A percentile compares a stretch with the other conserved stretches of the same genome.
Conservation (phyloP, 2,329 filamentous ascomycete species). For the Monosporascus sp. region DNA sequence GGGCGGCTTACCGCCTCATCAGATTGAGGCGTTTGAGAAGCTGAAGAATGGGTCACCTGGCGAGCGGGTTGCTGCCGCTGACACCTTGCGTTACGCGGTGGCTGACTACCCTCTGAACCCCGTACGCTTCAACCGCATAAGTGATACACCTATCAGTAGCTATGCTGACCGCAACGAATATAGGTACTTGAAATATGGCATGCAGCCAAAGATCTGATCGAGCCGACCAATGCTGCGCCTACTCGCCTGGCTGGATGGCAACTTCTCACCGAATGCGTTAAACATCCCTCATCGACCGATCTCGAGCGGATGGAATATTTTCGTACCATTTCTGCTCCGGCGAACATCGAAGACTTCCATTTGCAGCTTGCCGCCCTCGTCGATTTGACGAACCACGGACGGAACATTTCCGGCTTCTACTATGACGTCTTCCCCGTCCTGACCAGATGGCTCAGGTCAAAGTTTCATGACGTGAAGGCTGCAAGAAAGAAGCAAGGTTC, state of each 20-base stretch:
- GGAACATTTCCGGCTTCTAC: constrained; percentile 60
- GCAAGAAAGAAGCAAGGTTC: constrained; percentile 48
- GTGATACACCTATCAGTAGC: neutral
- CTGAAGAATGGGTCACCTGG: constrained; percentile 45
- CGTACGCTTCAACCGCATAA: constrained; percentile 14
- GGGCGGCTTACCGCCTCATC: constrained; percentile 43
- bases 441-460: constrained; percentile 52
- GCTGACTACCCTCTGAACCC: constrained; percentile 54
- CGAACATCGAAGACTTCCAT: constrained; percentile 58
- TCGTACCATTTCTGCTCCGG: constrained; percentile 50
- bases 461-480: constrained; percentile 46
- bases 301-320: constrained; percentile 63
- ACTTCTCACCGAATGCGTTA: constrained; percentile 59
- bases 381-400: constrained; percentile 56
- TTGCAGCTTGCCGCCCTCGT: constrained; percentile 59
- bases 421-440: constrained; percentile 60
- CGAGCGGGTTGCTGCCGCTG: constrained; percentile 53
- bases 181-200: constrained; percentile 57
- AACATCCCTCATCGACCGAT: constrained; percentile 57
- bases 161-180: constrained; percentile 1
- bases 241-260: constrained; percentile 59
- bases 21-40: constrained; percentile 49
- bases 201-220: constrained; percentile 59
- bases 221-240: constrained; percentile 45
- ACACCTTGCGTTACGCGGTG: constrained; percentile 50